Evolutionary conservation across 139 green algal species (phyloP).

Genomic region (Picochlorum costavermella): DNA sequence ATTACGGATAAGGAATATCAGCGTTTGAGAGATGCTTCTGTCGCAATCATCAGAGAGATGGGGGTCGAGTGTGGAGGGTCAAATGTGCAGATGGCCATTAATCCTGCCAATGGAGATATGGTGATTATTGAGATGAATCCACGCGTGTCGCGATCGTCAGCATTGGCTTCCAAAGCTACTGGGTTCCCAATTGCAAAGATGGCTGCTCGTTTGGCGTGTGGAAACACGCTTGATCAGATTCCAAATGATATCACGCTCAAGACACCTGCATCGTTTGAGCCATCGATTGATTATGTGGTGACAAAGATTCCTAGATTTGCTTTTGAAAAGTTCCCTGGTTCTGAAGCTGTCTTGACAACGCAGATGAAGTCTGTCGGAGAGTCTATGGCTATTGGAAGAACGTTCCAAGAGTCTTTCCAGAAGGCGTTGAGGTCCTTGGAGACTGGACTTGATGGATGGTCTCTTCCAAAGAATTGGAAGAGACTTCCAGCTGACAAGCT

Average conservation of each 20-base stretch:
- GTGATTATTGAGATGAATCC: constrained; percentile 99
- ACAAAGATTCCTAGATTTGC: constrained; percentile 95
- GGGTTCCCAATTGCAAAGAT: constrained; percentile 99
- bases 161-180: constrained; percentile 94
- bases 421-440: constrained; percentile 94
- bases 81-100: constrained; percentile 96
- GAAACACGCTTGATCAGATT: constrained; percentile 95
- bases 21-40: constrained; percentile 75
- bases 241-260: constrained; percentile 99
- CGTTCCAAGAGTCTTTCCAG: constrained; percentile 94
- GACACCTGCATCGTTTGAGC: constrained; percentile 97
- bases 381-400: constrained; percentile 97
- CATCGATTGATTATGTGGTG: constrained; percentile 99
- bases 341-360: constrained; percentile 80
- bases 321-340: constrained; percentile 98
- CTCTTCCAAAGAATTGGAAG: constrained; percentile 71
- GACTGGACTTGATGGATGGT: constrained; percentile 81
- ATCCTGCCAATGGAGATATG: constrained; percentile 75
- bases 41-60: constrained; percentile 95
- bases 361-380: constrained; percentile 95
- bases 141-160: constrained; percentile 90
- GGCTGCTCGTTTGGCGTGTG: constrained; percentile 93
- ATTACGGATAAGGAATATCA: constrained; percentile 82
- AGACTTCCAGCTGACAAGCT: constrained; percentile 60
- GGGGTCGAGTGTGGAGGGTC: constrained; percentile 97